Evolutionary conservation across 805 yeast genomes (phyloP).

Genomic region (Yamadazyma nakazawae): DNA sequence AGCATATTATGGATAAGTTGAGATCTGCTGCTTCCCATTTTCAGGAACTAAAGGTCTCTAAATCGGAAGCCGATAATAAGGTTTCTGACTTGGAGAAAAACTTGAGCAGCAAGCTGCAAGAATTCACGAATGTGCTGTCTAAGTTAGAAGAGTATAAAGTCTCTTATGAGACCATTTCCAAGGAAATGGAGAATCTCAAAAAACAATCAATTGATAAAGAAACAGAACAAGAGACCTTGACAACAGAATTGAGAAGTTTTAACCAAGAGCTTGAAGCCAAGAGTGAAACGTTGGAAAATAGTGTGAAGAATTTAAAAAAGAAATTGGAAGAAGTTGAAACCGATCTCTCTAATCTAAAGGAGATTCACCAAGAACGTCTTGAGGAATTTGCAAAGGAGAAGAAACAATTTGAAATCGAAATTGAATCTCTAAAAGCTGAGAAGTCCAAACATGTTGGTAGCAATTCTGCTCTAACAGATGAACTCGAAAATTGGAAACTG

Average conservation of each 20-base stretch:
- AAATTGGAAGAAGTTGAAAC: background rate
- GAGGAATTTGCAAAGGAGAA: background rate
- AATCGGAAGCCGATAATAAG: conserved; percentile 17
- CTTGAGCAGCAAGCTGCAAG: conserved; percentile 14
- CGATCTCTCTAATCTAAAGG: background rate
- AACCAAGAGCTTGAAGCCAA: background rate
- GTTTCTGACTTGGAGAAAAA: conserved; percentile 13
- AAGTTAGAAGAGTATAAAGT: conserved; percentile 12
- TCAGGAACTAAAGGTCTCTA: conserved; percentile 25
- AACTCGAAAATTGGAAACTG: conserved; percentile 7
- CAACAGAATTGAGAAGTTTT: background rate
- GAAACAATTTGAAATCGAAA: background rate
- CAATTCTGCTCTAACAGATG: conserved; percentile 1
- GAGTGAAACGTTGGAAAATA: background rate
- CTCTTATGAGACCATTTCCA: background rate
- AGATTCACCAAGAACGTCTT: background rate
- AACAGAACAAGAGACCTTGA: background rate
- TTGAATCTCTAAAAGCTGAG: conserved; percentile 6
- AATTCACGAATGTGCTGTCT: conserved; percentile 6
- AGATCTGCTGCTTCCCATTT: conserved; percentile 37
- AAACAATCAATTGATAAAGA: background rate
- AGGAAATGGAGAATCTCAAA: background rate
- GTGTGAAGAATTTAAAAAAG: background rate
- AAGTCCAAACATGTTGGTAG: background rate
- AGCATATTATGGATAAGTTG: conserved; percentile 40